Percentiles rank a stretch among this genome's conserved stretches.
These are phyloP conservation scores for Capronia coronata DNA, from an alignment of 2,329 filamentous ascomycete genomes.

Conservation along the genomic window DNA sequence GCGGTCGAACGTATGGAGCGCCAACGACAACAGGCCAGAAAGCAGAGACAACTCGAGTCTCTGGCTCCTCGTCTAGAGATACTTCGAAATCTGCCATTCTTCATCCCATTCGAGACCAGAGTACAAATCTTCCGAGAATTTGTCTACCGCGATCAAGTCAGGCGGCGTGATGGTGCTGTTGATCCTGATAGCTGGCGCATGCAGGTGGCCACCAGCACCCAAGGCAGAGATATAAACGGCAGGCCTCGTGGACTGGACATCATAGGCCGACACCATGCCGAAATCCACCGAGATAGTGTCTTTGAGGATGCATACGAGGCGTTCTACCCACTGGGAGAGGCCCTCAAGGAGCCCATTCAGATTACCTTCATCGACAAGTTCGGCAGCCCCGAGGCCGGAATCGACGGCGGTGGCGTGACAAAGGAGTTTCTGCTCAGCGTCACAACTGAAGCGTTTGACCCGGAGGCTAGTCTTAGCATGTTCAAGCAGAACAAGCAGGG, in stretches of 20 bases:
- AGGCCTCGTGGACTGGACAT: slow-evolving; percentile 37
- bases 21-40: slow-evolving; percentile 49
- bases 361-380: slow-evolving; percentile 96
- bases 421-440: slow-evolving; percentile 93
- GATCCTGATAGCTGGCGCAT: slow-evolving; percentile 72
- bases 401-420: slow-evolving; percentile 93
- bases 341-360: slow-evolving; percentile 88
- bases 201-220: slow-evolving; percentile 45
- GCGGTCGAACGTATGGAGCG: slow-evolving; percentile 18
- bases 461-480: slow-evolving; percentile 50
- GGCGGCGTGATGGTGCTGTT: slow-evolving; percentile 59
- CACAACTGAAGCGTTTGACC: slow-evolving; percentile 73
- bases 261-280: slow-evolving; percentile 61
- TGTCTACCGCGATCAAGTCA: slow-evolving; percentile 72
- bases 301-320: slow-evolving; percentile 81
- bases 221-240: slow-evolving; percentile 38
- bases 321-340: slow-evolving; percentile 74
- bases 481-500: slow-evolving; percentile 83
- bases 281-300: slow-evolving; percentile 68
- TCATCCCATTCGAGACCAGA: slow-evolving; percentile 84
- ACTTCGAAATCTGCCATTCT: slow-evolving; percentile 91
- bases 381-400: slow-evolving; percentile 78
- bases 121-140: slow-evolving; percentile 93
- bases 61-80: slow-evolving; percentile 85
- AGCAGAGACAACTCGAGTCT: slow-evolving; percentile 63